These are phyloP conservation scores for Cordyceps farinosa DNA, from an alignment of 2,329 filamentous ascomycete species.

Conservation along the genomic window DNA sequence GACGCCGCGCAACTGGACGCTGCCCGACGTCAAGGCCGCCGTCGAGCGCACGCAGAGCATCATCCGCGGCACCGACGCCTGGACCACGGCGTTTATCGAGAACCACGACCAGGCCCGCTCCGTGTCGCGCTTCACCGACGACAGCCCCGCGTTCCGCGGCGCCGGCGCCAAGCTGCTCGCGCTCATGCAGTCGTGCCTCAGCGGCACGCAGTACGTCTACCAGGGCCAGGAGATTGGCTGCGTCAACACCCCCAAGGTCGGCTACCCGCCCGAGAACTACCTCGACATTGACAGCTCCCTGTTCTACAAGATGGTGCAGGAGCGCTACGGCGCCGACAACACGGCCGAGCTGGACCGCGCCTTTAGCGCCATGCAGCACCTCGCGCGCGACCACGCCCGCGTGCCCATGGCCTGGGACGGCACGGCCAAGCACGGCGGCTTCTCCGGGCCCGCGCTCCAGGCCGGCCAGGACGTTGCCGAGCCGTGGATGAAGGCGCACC, in stretches of 20 bases:
- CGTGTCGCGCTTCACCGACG: constrained; percentile 52
- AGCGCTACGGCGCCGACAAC: constrained; percentile 28
- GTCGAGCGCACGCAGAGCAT: constrained; percentile 49
- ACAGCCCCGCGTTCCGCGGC: constrained; percentile 44
- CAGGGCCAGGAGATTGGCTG: constrained; percentile 66
- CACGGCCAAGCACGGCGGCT: constrained; percentile 30
- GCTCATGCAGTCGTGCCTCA: constrained; percentile 47
- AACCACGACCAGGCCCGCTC: constrained; percentile 63
- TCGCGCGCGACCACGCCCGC: constrained; percentile 59
- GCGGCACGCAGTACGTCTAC: constrained; percentile 63
- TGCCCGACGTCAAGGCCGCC: constrained; percentile 47
- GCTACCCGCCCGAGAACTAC: constrained; percentile 56
- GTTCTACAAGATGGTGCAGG: constrained; percentile 31
- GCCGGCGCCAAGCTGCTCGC: constrained; percentile 57
- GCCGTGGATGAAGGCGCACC: constrained; percentile 35
- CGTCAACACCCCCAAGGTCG: constrained; percentile 55
- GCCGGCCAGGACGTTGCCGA: constrained; percentile 26
- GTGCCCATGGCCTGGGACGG: constrained; percentile 64
- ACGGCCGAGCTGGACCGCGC: constrained; percentile 35
- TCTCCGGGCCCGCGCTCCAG: constrained; percentile 35
- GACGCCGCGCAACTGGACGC: constrained; percentile 39
- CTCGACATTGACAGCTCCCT: constrained; percentile 48
- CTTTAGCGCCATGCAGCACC: constrained; percentile 29
- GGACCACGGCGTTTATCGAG: constrained; percentile 63
- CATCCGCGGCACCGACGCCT: constrained; percentile 52